Evolutionary conservation across 768 basidiomycete genomes (phyloP).

Genomic region (Suillus americanus): DNA sequence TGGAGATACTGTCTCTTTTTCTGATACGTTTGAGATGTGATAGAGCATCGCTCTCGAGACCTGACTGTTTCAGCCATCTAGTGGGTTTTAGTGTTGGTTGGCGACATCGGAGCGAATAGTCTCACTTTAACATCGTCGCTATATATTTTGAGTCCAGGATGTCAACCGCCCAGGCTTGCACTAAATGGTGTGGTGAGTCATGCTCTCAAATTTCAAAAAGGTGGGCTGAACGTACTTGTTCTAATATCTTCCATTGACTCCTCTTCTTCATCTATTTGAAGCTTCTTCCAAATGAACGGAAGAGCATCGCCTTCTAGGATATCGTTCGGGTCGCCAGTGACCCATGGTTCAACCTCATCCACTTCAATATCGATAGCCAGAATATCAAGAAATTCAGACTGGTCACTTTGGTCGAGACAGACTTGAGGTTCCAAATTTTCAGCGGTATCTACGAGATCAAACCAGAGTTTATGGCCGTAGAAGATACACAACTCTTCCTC

Average conservation of each 20-base stretch:
- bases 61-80: constrained; percentile 70
- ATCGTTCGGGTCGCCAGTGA: constrained; percentile 41
- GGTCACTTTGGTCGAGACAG: background rate
- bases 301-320: constrained; percentile 57
- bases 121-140: constrained; percentile 62
- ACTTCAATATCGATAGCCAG: background rate
- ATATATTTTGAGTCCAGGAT: constrained; percentile 61
- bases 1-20: constrained; percentile 45
- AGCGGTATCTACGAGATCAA: constrained; percentile 40
- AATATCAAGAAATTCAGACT: background rate
- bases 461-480: constrained; percentile 71
- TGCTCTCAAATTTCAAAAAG: constrained; percentile 1
- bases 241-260: constrained; percentile 59
- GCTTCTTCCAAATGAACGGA: constrained; percentile 64
- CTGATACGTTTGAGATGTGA: constrained; percentile 79
- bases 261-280: constrained; percentile 55
- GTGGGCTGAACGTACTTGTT: constrained; percentile 19
- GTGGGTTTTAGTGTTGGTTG: background rate
- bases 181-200: constrained; percentile 33
- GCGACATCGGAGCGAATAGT: background rate
- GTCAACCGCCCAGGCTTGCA: constrained; percentile 77
- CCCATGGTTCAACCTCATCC: constrained; percentile 10
- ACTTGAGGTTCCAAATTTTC: background rate
- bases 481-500: constrained; percentile 82
- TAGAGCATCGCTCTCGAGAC: constrained; percentile 59